These are phyloP conservation scores for Candida sp. DNA, from an alignment of 1,139 yeast species.

Conservation along the genomic window DNA sequence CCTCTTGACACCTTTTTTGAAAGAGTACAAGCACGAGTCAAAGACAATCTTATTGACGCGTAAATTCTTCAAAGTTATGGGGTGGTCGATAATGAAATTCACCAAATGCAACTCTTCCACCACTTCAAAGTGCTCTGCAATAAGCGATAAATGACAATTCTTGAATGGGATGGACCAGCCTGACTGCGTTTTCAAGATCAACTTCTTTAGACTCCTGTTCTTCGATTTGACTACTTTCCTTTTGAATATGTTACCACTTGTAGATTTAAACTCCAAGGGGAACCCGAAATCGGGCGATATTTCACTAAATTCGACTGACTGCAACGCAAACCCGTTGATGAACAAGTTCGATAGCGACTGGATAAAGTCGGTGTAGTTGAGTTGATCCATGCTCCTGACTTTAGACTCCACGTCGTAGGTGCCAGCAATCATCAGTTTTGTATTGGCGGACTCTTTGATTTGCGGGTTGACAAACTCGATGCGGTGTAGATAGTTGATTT, in stretches of 20 bases:
- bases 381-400: slow-evolving; percentile 17
- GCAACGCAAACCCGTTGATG: slow-evolving; percentile 36
- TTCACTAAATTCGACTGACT: slow-evolving; percentile 35
- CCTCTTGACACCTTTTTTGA: slow-evolving; percentile 17
- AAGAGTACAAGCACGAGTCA: slow-evolving; percentile 29
- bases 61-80: slow-evolving; percentile 13
- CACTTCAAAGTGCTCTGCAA: slow-evolving; percentile 45
- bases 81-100: slow-evolving; percentile 52
- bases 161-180: slow-evolving; percentile 57
- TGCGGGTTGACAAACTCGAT: slow-evolving; percentile 42
- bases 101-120: slow-evolving; percentile 47
- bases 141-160: slow-evolving; percentile 29
- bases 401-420: slow-evolving; percentile 35
- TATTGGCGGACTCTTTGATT: slow-evolving; percentile 22
- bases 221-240: slow-evolving; percentile 20
- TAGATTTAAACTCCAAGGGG: slow-evolving; percentile 25
- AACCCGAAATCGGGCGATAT: slow-evolving; percentile 58
- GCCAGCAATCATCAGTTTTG: slow-evolving; percentile 42
- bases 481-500: slow-evolving; percentile 32
- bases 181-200: slow-evolving; percentile 42
- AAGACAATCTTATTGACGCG: slow-evolving; percentile 24
- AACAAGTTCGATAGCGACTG: slow-evolving; percentile 26
- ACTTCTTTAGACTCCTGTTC: slow-evolving; percentile 22
- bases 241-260: slow-evolving; percentile 9
- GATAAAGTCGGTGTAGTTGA: slow-evolving; percentile 31